Base-by-base conservation (phyloP, 2,329 filamentous ascomycete species). In the Trichoderma aggressivum region DNA sequence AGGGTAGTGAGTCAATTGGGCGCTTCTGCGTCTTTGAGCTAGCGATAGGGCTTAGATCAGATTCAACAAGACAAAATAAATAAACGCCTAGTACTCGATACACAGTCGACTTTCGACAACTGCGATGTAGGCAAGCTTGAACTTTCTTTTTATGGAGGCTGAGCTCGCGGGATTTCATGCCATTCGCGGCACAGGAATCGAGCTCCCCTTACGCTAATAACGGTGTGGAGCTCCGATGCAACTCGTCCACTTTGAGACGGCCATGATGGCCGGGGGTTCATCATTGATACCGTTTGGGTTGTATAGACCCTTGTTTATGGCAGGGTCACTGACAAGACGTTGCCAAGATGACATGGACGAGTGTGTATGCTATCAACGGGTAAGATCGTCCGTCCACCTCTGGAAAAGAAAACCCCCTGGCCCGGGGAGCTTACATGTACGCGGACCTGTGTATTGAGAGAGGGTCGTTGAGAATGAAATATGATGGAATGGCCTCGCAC, bases 131-230 rank as follows among this genome's bases (percentile, higher is more conserved):
- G 39, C n/a, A 21, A n/a, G 55, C 50, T 16, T 58, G 50, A 66
- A 50, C 55, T 59, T 60, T 59, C 64, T 47, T 59, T 60, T 68
- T 50, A 59, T 68, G 55, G 64, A 50, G 61, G 34, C 61, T 16
- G 47, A 53, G 10, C 36, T 36, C 26, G 34, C 64, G 26, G 50
- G n/a, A 36, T 58, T 58, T 28, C 64, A 58, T 50, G 36, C 59
- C 36, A 36, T 16, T 39, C 56, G 39, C 58, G n/a, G 21, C 56
- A 10, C n/a, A 47, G 18, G 12, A 21, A 26, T 26, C 12, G 34
- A 53, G 16, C n/a, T 16, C 28, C 65, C 65, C 65, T 47, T 68
- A 10, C 65, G 55, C 28, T 68, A 67, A 58, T 43, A 68, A 60
- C 66, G 39, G 56, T 32, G 64, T 58, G 64, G 64, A 68, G 36